Evolutionary conservation across 805 yeast genomes (phyloP), one percentile per base, ranked within the genome.

Genomic region (Candida yuanshanica): DNA sequence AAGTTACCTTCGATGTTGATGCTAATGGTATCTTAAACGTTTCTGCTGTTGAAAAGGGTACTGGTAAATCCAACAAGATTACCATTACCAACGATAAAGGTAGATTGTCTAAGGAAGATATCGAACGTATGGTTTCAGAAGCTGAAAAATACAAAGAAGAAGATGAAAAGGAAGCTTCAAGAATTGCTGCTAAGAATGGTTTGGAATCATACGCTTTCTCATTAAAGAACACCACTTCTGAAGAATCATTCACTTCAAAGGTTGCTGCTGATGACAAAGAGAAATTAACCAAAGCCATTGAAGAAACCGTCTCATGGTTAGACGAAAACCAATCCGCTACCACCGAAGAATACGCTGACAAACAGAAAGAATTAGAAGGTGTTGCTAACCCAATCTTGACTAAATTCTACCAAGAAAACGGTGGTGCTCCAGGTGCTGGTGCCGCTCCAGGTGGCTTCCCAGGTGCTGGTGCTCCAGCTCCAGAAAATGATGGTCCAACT

Each of bases 11-110:
- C 64, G 97, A 90, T 68, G 75, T 90, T 61, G 97, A 90, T 69
- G 96, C 97, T 53, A 90, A 90, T 70, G 97, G 97, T 76, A 90
- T 90, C 71, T 75, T 90, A 71, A 90, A 90, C 69, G 97, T 90
- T 44, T 83, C 95, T 55, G 97, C 97, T 46, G 76, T 89, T 56
- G 98, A 90, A 77, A 90, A 91, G 80, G 96, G 96, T 74, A 91
- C 97, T 52, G 98, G 97, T 76, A 91, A 90, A 79, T 72, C 95
- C 57, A 88, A 83, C 75, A 83, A 91, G 82, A 91, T 90, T 64
- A 90, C 97, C 66, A 91, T 90, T 70, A 90, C 97, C 70, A 91
- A 90, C 75, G 97, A 90, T 70, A 91, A 90, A 77, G 98, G 98
- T 71, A 89, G 97, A 79, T 78, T 90, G 63, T 87, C 96, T 51